These are phyloP conservation scores for Sporothrix euskadiensis DNA, from an alignment of 2,329 filamentous ascomycete genomes.

Conservation along the genomic window DNA sequence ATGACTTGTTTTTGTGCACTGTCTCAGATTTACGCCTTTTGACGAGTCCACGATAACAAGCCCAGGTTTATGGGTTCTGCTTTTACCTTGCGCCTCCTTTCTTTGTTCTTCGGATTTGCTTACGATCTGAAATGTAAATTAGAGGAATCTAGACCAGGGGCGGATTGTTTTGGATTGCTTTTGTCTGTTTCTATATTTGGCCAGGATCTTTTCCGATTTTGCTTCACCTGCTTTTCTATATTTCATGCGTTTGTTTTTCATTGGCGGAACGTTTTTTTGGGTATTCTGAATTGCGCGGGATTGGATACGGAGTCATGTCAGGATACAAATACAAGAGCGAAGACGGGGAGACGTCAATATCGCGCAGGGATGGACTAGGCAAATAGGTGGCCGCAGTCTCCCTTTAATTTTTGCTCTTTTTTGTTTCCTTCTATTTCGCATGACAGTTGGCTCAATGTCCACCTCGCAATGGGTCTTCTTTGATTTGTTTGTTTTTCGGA, in stretches of 20 bases:
- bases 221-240: not conserved
- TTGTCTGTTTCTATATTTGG: slow-evolving; percentile 14
- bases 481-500: slow-evolving; percentile 16
- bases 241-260: slow-evolving; percentile 14
- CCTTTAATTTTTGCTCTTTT: slow-evolving; percentile 14
- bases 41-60: slow-evolving; percentile 29
- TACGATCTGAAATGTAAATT: slow-evolving; percentile 15
- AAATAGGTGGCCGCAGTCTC: not conserved
- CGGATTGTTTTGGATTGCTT: not conserved
- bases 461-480: not conserved
- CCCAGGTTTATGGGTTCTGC: not conserved
- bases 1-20: slow-evolving; percentile 26
- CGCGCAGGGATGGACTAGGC: not conserved
- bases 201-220: slow-evolving; percentile 1
- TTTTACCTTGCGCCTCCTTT: not conserved
- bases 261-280: slow-evolving; percentile 20
- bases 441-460: slow-evolving; percentile 23
- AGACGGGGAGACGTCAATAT: slow-evolving; percentile 2
- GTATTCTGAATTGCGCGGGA: slow-evolving; percentile 28
- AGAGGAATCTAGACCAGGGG: slow-evolving; percentile 11
- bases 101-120: slow-evolving; percentile 17
- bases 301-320: slow-evolving; percentile 28
- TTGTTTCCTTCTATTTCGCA: slow-evolving; percentile 7
- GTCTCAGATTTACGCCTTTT: slow-evolving; percentile 23
- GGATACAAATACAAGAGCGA: not conserved